Percentiles rank a stretch among this genome's conserved stretches.
Conservation (phyloP, 164 flowering plant genomes). For the Magnolia kwangsiensis region DNA sequence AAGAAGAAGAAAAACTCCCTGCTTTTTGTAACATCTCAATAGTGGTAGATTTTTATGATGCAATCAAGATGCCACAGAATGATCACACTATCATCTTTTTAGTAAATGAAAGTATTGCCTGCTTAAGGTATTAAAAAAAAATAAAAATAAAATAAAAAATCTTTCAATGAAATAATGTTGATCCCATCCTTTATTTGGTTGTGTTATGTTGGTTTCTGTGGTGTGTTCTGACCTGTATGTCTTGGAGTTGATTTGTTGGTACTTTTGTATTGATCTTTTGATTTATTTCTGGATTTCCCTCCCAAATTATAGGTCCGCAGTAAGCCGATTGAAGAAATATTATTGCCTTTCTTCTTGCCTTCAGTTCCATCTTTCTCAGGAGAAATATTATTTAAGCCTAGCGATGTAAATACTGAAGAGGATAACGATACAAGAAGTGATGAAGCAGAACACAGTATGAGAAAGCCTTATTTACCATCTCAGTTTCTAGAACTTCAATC, state of each 20-base stretch:
- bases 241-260: neutral
- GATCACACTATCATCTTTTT: neutral
- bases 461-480: constrained; percentile 38
- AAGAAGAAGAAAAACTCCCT: no score
- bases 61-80: neutral
- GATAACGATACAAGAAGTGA: constrained; percentile 20
- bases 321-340: constrained; percentile 85
- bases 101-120: neutral
- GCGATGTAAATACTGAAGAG: constrained; percentile 33
- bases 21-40: no score
- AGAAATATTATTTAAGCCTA: constrained; percentile 65
- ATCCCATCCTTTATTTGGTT: neutral
- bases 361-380: constrained; percentile 84
- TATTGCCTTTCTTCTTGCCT: constrained; percentile 82
- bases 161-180: neutral
- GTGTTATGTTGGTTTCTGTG: neutral
- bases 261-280: neutral
- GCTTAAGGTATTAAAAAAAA: neutral
- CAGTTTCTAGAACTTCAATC: constrained; percentile 65
- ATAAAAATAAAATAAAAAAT: no score
- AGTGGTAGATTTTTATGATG: neutral
- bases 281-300: neutral
- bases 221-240: neutral
- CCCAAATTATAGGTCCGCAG: constrained; percentile 58
- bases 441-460: constrained; percentile 16